Conservation (phyloP, 768 basidiomycete genomes). For the Epithele typhae region DNA sequence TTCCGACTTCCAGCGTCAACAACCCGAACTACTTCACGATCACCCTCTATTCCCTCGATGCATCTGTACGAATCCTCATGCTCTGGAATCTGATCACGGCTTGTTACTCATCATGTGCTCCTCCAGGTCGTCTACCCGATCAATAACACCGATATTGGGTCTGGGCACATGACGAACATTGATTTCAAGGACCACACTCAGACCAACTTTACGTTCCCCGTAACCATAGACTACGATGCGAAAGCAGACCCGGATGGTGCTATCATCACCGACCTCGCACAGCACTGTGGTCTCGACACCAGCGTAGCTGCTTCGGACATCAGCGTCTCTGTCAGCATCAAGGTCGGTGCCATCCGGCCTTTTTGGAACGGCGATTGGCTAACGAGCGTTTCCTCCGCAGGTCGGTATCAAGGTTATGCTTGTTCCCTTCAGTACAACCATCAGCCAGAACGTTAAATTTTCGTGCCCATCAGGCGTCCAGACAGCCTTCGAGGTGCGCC, state of each 20-base stretch:
- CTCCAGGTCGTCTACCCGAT: slow-evolving; percentile 71
- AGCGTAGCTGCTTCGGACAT: slow-evolving; percentile 44
- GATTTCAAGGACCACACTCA: slow-evolving; percentile 43
- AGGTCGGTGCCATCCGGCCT: slow-evolving; percentile 35
- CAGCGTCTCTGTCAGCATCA: slow-evolving; percentile 61
- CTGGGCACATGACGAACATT: slow-evolving; percentile 45
- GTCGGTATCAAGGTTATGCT: slow-evolving; percentile 61
- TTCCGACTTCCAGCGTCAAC: slow-evolving; percentile 47
- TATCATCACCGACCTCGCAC: slow-evolving; percentile 59
- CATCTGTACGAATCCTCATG: slow-evolving; percentile 38
- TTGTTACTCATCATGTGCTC: background rate
- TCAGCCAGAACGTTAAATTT: slow-evolving; percentile 59
- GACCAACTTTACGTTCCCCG: slow-evolving; percentile 75
- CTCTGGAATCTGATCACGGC: background rate
- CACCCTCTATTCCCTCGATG: slow-evolving; percentile 58
- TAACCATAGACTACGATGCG: slow-evolving; percentile 58
- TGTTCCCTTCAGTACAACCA: slow-evolving; percentile 60
- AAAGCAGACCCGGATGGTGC: slow-evolving; percentile 44
- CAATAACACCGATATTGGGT: slow-evolving; percentile 63
- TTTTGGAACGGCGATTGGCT: background rate
- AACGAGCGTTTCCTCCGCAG: slow-evolving; percentile 29
- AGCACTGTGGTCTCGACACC: slow-evolving; percentile 51
- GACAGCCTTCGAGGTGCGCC: slow-evolving; percentile 26
- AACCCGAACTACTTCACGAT: slow-evolving; percentile 83
- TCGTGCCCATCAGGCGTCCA: slow-evolving; percentile 45